Evolutionary conservation across 129 eudicot genomes (phyloP), one percentile per base, ranked within the genome.

Genomic region (Apium graveolens): DNA sequence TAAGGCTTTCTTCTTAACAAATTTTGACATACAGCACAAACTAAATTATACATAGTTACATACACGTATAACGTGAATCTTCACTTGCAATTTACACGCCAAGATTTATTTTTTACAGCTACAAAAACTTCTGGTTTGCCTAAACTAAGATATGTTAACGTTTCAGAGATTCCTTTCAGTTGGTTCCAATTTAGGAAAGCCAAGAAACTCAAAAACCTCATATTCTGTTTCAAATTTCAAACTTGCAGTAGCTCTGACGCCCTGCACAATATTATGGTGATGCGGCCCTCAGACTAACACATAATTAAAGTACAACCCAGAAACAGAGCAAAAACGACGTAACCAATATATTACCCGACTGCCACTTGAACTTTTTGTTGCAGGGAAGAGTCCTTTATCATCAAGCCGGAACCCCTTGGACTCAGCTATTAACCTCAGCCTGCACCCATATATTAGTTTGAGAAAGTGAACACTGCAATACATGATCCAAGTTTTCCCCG

Each of bases 121-220:
- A 65, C 39, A 65, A 65, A 65, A 38, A 38, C 26, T 34, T 20
- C 43, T 37, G 74, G n/a, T 70, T 37, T 21, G 74, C 74, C 74
- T 35, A 17, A 43, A 44, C 39, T 43, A 43, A 18, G 39, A 65
- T 1, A 9, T 73, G 76, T 6, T 43, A 2, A 31, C 7, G 8
- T 37, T 10, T 13, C 53, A 92, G 1, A 95, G 88, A 77, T 95
- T 95, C 70, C 99, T 90, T 81, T 95, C 89, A 76, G 89, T 83
- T 20, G 99, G 97, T 77, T 95, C 91, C 11, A 90, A 84, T 91
- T 95, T 86, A 7, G 95, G 96, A 75, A 88, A 95, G 63, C 96
- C 96, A 20, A 95, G 96, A 84, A 95, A 92, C 16, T 92, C 96
- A 48, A 95, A 92, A 81, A 95, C 99, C 77, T 95, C 93, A 76